These are phyloP conservation scores for Scytalidium sp. DNA, from an alignment of 2,329 filamentous ascomycete genomes.

Conservation along the genomic window DNA sequence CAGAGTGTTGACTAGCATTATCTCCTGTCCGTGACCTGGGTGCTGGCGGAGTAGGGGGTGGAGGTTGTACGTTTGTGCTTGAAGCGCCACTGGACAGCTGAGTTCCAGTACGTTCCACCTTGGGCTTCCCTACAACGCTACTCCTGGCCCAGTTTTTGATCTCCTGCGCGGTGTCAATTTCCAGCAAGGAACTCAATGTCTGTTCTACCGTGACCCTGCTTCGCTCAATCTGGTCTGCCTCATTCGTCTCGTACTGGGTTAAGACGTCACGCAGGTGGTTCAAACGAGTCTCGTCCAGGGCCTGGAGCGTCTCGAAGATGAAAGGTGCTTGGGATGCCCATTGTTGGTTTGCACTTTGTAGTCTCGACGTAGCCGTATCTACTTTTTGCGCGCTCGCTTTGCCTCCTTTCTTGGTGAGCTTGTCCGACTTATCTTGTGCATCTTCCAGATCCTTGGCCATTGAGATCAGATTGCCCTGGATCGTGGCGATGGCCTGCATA, in stretches of 20 bases:
- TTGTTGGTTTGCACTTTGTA: slow-evolving; percentile 76
- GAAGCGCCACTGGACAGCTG: slow-evolving; percentile 21
- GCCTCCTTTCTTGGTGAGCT: slow-evolving; percentile 73
- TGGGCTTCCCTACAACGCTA: slow-evolving; percentile 32
- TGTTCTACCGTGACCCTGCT: slow-evolving; percentile 72
- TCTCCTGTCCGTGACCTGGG: slow-evolving; percentile 3
- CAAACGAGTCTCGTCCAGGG: slow-evolving; percentile 81
- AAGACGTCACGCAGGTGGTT: slow-evolving; percentile 89
- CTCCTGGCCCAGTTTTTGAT: slow-evolving; percentile 67
- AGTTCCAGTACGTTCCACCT: slow-evolving; percentile 24
- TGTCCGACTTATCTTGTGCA: slow-evolving; percentile 82
- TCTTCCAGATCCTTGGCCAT: slow-evolving; percentile 84
- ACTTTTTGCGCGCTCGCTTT: slow-evolving; percentile 76
- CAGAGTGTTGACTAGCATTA: slow-evolving; percentile 7
- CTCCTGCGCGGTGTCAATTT: slow-evolving; percentile 83
- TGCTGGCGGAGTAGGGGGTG: slow-evolving; percentile 19
- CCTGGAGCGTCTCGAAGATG: slow-evolving; percentile 90
- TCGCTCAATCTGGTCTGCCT: slow-evolving; percentile 81
- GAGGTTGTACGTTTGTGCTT: slow-evolving; percentile 8
- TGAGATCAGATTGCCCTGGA: slow-evolving; percentile 74
- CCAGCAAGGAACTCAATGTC: slow-evolving; percentile 77
- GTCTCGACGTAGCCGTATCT: slow-evolving; percentile 66
- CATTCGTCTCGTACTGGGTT: slow-evolving; percentile 90
- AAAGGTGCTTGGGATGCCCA: slow-evolving; percentile 96
- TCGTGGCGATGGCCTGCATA: slow-evolving; percentile 74